Evolutionary conservation across 148 eudicot species (phyloP).

Genomic region (Chenopodium quinoa): DNA sequence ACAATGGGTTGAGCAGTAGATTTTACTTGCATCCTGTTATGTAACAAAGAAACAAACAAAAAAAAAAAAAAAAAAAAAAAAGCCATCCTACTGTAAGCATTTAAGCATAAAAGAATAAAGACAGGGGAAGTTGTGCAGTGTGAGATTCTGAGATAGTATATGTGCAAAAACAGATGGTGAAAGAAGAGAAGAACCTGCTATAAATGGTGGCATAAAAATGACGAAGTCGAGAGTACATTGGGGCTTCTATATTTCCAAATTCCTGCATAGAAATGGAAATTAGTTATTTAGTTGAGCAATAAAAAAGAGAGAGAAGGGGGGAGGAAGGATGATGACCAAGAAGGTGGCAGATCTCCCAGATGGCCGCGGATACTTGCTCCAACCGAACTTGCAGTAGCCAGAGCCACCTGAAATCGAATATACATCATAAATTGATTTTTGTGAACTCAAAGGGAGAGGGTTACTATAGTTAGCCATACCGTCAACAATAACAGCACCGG

Average conservation of each 20-base stretch:
- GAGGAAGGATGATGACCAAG: constrained; percentile 46
- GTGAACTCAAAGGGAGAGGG: no score
- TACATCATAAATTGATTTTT: no score
- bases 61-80: background rate
- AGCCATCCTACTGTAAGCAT: background rate
- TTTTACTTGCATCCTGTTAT: constrained; percentile 86
- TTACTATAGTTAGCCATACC: constrained; percentile 30
- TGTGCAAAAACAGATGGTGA: no score
- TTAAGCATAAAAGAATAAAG: no score
- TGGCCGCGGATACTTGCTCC: constrained; percentile 80
- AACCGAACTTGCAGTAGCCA: constrained; percentile 92
- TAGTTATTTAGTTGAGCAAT: background rate
- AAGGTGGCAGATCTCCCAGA: constrained; percentile 81
- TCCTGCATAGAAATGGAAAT: constrained; percentile 47
- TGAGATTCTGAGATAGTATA: no score
- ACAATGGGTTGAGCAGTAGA: constrained; percentile 63
- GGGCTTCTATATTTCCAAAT: constrained; percentile 88
- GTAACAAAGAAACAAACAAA: background rate
- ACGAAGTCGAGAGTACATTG: constrained; percentile 72
- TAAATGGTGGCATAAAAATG: constrained; percentile 74
- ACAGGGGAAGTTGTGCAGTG: no score
- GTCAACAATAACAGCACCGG: constrained; percentile 78
- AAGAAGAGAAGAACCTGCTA: constrained; percentile 45
- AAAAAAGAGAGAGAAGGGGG: background rate
- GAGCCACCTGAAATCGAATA: constrained; percentile 56